Evolutionary conservation across 2,329 filamentous ascomycete species (phyloP), one percentile per base, ranked within the genome.

Genomic region (Fusarium neocosmosporiellum): DNA sequence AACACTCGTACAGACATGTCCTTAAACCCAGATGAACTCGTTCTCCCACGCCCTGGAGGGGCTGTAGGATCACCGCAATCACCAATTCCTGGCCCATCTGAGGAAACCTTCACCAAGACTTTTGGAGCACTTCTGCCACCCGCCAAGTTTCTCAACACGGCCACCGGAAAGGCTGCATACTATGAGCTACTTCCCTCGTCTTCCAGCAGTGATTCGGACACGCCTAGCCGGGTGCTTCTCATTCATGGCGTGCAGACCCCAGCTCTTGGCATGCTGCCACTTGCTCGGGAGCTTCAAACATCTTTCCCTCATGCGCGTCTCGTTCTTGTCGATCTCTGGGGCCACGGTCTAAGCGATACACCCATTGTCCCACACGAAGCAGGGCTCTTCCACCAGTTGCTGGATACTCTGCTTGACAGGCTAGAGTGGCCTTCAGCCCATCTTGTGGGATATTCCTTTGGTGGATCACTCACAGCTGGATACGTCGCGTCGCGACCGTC

Each of bases 191-290:
- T 50, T 0, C 79, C 80, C 4, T 64, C 72, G 7, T 11, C 22
- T 13, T 6, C 14, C 11, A 5, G 10, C 0, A 5, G 5, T 10
- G 31, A 29, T 2, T 0, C 10, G 0, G 5, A 37, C 1, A 13
- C 67, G 0, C 66, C 75, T 0, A 54, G 74, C 33, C 80, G 79
- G 7, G 80, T 87, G 0, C 78, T 88, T 0, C 75, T 88, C 34
- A 73, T 88, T 1, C 87, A 89, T 65, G 87, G 87, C 27, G 82
- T 88, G 0, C 84, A 87, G 61, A 89, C 87, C 1, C 83, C 85
- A 8, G 84, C 86, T 2, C 74, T 88, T 5, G 86, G 86, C 24
- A 75, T 88, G 60, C 76, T 82, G 0, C 86, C 86, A 0, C 79
- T 88, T 2, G 80, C 82, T 0, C 76, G 69, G 7, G 70, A 74